Base-by-base conservation (phyloP, 352 stramenopile genomes). In the Phytopythium aichiense region DNA sequence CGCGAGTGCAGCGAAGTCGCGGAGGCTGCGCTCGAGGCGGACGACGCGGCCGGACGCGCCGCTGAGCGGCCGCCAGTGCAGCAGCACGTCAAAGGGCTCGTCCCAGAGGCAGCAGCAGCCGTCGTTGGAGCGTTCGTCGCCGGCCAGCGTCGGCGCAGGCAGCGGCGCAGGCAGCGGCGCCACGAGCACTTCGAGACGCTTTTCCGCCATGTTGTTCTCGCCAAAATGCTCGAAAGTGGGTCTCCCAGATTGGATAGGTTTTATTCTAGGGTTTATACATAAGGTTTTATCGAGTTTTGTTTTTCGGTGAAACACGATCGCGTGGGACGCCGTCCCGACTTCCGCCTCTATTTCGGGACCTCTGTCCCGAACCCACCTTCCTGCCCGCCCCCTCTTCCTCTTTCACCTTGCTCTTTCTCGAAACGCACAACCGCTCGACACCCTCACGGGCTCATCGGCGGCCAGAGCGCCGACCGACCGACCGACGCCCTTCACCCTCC, bases 1-100 rank as follows among this genome's bases (percentile, higher is more conserved):
- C 53, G 63, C 64, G 51, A 79, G 54, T 20, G 64, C 60, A 37
- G 65, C 40, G 35, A 79, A 79, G 69, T 77, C 66, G 20, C 42
- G 52, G 23, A 74, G 58, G 18, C 23, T 67, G 22, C 69, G 72
- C 61, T 73, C 61, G 2, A 77, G 20, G 20, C 5, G 67, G 22
- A 45, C 69, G 64, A 50, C 69, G 58, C 61, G 69, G 1, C 57
- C 49, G 18, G 56, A 30, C 30, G 13, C 31, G 58, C 63, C 69
- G 1, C 57, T 37, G 2, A 8, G 11, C 28, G 30, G 40, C 30
- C 38, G 30, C 38, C 38, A 52, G 33, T 73, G 64, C 13, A 79
- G 56, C 8, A 77, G 50, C 15, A 79, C 30, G 30, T 72, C 60
- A 23, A 48, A 33, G 16, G 28, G 16, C 20, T 35, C 51, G 51